Evolutionary conservation across 768 basidiomycete genomes (phyloP).

Genomic region (Kwoniella europaea): DNA sequence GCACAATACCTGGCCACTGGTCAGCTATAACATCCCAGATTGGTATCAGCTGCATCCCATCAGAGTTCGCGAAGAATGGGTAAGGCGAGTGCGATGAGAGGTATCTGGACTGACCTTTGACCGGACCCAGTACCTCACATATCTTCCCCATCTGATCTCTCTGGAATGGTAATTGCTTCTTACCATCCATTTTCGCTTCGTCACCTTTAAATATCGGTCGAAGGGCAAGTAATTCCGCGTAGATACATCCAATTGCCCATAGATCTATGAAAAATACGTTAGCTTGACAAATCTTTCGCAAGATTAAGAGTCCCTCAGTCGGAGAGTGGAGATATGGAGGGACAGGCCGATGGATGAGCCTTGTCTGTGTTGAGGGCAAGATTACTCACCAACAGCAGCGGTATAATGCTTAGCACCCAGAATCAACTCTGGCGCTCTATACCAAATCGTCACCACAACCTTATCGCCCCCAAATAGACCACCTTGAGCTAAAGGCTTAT

Average conservation of each 20-base stretch:
- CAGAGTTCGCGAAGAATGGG: background rate
- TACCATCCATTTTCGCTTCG: constrained; percentile 86
- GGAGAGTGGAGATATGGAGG: no score
- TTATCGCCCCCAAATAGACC: constrained; percentile 88
- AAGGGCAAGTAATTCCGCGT: constrained; percentile 90
- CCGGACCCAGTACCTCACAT: constrained; percentile 91
- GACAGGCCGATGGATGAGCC: no score
- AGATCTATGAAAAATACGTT: constrained; percentile 64
- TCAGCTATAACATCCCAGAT: constrained; percentile 64
- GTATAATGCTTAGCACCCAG: constrained; percentile 98
- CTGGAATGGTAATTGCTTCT: constrained; percentile 98
- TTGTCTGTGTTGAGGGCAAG: background rate
- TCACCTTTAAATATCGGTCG: constrained; percentile 99
- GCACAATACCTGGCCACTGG: constrained; percentile 81
- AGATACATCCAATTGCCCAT: constrained; percentile 98
- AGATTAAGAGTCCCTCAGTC: no score
- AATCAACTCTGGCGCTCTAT: constrained; percentile 93
- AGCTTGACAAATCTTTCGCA: no score
- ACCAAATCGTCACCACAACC: constrained; percentile 99
- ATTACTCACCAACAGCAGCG: constrained; percentile 69
- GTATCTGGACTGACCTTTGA: constrained; percentile 68
- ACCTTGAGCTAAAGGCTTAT: constrained; percentile 81
- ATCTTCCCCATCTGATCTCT: constrained; percentile 92
- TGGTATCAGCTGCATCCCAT: background rate
- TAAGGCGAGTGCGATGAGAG: constrained; percentile 3